These are phyloP conservation scores for Zoysia japonica DNA, from an alignment of 176 grass and related monocot species.

Conservation along the genomic window DNA sequence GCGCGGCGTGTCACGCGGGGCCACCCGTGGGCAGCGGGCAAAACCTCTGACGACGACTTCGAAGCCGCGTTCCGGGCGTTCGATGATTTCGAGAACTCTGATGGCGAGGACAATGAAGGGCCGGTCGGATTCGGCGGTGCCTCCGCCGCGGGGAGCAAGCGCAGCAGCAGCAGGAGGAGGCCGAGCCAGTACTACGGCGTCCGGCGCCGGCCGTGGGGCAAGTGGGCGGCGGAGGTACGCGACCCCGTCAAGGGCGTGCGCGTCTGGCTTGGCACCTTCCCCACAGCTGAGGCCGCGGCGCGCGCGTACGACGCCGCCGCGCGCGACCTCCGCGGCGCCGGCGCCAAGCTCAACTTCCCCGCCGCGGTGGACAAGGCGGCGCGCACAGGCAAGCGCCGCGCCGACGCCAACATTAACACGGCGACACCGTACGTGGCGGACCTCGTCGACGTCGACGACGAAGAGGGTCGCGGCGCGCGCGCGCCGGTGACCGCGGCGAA, in stretches of 20 bases:
- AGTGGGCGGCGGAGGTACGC: slow-evolving; percentile 84
- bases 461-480: background rate
- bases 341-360: slow-evolving; percentile 70
- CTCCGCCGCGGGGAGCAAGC: background rate
- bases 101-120: background rate
- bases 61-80: slow-evolving; percentile 59
- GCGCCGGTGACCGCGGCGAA: background rate
- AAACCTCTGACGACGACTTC: slow-evolving; percentile 39
- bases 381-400: background rate
- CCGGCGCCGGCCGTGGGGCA: slow-evolving; percentile 67
- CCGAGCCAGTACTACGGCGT: slow-evolving; percentile 40
- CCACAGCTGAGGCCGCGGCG: slow-evolving; percentile 61
- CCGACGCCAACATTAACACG: background rate
- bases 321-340: slow-evolving; percentile 52
- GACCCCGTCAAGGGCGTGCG: slow-evolving; percentile 64
- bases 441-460: background rate
- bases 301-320: slow-evolving; percentile 67
- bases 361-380: background rate
- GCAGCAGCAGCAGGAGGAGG: background rate
- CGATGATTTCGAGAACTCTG: slow-evolving; percentile 10
- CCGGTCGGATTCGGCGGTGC: background rate
- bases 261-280: slow-evolving; percentile 85
- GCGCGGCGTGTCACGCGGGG: slow-evolving; percentile 8
- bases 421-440: background rate
- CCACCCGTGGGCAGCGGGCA: slow-evolving; percentile 19